These are phyloP conservation scores for Chaetomium sp. DNA, from an alignment of 2,329 filamentous ascomycete genomes.

Conservation along the genomic window DNA sequence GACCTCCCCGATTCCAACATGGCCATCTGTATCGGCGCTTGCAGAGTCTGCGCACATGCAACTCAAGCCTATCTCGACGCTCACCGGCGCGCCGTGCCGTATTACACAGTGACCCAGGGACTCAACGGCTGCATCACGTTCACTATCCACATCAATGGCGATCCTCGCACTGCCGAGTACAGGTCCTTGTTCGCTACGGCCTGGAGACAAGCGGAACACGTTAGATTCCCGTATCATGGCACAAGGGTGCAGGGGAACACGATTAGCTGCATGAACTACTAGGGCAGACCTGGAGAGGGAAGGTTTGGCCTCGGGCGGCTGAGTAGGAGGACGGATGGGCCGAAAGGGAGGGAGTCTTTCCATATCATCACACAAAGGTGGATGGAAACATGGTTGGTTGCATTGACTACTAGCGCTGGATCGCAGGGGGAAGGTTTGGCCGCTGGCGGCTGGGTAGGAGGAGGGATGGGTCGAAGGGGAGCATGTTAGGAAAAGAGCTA, in stretches of 20 bases:
- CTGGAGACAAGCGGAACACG: no score
- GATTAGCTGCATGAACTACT: no score
- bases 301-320: no score
- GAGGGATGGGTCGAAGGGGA: no score
- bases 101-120: neutral
- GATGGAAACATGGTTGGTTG: neutral
- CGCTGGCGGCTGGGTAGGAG: neutral
- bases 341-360: neutral
- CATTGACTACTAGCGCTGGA: neutral
- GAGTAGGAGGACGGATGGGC: neutral
- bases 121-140: neutral
- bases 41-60: neutral
- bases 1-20: neutral
- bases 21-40: neutral
- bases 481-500: no score
- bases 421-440: neutral
- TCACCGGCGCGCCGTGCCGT: neutral
- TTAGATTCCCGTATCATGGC: no score
- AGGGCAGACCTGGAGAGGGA: no score
- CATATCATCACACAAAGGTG: neutral
- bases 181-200: no score
- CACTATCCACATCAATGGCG: neutral
- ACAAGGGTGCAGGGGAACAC: no score
- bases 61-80: neutral
- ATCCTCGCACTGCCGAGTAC: no score